phyloP scores from a whole-genome alignment of 257 asterid genomes.

The Penstemon barbatus region DNA sequence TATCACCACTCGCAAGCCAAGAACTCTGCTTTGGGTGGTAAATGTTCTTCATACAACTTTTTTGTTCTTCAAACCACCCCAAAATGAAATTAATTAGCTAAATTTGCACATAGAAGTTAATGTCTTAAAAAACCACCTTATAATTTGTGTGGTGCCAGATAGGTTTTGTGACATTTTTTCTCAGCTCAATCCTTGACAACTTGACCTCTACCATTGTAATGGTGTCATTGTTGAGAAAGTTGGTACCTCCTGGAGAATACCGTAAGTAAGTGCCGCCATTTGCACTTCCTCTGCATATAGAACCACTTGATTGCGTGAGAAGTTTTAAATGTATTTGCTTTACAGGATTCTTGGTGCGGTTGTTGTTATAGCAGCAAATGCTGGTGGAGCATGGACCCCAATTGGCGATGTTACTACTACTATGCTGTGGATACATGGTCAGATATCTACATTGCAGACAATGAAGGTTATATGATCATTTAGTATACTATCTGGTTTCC shows the following conservation, averaged over 20 bases:
- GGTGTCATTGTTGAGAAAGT: constrained; percentile 93
- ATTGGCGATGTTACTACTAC: constrained; percentile 99
- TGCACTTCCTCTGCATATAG: not conserved
- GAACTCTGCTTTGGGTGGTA: constrained; percentile 98
- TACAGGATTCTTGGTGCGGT: constrained; percentile 93
- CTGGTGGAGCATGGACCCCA: constrained; percentile 99
- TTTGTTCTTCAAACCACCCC: constrained; percentile 3
- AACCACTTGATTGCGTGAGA: not conserved
- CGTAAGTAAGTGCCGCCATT: constrained; percentile 65
- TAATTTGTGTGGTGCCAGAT: constrained; percentile 46
- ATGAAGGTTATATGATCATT: constrained; percentile 63
- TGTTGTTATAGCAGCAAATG: constrained; percentile 96
- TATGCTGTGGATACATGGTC: constrained; percentile 99
- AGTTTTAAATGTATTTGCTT: constrained; percentile 17
- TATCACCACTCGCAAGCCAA: constrained; percentile 93
- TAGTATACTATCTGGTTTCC: no score
- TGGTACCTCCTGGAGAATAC: constrained; percentile 93
- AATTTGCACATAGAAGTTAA: not conserved
- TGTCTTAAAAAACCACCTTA: not conserved
- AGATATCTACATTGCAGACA: constrained; percentile 81
- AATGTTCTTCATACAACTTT: constrained; percentile 32
- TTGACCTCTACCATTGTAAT: constrained; percentile 97
- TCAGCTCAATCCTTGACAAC: constrained; percentile 93
- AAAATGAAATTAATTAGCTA: not conserved
- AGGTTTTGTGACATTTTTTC: constrained; percentile 89